Conservation (phyloP, 805 yeast species). For the Starmerella ratchasimensis region DNA sequence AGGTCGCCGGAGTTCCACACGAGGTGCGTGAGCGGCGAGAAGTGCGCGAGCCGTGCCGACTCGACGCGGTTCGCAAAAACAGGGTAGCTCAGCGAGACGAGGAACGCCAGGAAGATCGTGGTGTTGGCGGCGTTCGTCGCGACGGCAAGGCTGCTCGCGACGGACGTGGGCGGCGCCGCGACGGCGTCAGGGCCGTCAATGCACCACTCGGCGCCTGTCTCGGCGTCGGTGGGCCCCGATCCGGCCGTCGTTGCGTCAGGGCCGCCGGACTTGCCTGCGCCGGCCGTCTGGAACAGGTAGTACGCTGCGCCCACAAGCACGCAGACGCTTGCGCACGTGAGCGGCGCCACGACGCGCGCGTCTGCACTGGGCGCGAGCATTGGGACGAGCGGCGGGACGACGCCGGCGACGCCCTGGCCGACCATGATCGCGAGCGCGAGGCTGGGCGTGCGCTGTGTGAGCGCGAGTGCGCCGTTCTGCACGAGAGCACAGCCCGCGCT, state of each 20-base stretch:
- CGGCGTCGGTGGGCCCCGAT: slow-evolving; percentile 1
- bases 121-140: slow-evolving; percentile 38
- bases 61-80: slow-evolving; percentile 69
- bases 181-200: slow-evolving; percentile 2
- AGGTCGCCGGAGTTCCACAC: slow-evolving; percentile 88
- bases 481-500: slow-evolving; percentile 68
- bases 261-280: slow-evolving; percentile 6
- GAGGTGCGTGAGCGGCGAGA: slow-evolving; percentile 64
- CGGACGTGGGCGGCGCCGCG: no score
- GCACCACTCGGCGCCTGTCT: neutral
- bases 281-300: slow-evolving; percentile 3
- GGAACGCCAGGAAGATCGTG: slow-evolving; percentile 61
- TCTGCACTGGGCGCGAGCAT: slow-evolving; percentile 39
- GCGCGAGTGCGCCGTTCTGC: slow-evolving; percentile 84
- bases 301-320: slow-evolving; percentile 11
- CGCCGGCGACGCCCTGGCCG: slow-evolving; percentile 92
- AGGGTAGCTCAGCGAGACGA: slow-evolving; percentile 68
- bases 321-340: slow-evolving; percentile 24
- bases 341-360: slow-evolving; percentile 37
- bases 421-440: slow-evolving; percentile 57
- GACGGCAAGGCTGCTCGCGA: slow-evolving; percentile 1
- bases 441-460: slow-evolving; percentile 43
- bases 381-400: slow-evolving; percentile 65
- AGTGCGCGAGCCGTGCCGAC: slow-evolving; percentile 37
- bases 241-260: slow-evolving; percentile 14